phyloP scores from a whole-genome alignment of 345 rosid genomes.

The Fremontodendron californicum region DNA sequence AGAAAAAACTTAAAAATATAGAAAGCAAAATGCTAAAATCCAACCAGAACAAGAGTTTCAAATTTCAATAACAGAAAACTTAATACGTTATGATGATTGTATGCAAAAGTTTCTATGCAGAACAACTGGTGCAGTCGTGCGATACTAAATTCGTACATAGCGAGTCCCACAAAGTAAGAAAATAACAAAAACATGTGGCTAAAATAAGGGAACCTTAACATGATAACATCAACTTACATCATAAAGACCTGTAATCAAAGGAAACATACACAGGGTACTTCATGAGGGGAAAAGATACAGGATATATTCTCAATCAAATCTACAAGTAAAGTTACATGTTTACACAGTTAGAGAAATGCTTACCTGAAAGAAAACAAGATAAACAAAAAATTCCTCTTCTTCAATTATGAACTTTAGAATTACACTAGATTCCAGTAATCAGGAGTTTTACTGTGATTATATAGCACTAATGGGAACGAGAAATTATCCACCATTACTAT shows the following conservation, averaged over 20 bases:
- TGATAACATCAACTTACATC: background rate
- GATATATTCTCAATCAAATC: background rate
- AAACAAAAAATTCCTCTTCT: background rate
- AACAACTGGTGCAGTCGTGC: background rate
- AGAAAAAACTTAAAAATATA: background rate
- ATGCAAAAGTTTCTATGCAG: background rate
- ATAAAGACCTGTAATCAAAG: background rate
- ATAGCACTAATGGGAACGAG: background rate
- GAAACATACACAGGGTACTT: background rate
- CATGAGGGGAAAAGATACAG: background rate
- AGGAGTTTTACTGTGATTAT: background rate
- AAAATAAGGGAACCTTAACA: background rate
- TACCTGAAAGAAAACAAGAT: background rate
- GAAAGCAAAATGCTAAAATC: background rate
- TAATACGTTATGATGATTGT: background rate
- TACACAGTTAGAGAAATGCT: background rate
- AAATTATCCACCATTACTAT: conserved; percentile 3
- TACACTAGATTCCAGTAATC: background rate
- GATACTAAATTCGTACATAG: background rate
- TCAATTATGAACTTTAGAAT: background rate
- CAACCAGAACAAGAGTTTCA: background rate
- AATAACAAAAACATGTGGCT: background rate
- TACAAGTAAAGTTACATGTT: background rate
- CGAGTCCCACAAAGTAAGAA: background rate
- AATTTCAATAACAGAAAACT: background rate